Evolutionary conservation across 805 yeast species (phyloP).

Genomic region (Candida taoyuanica): DNA sequence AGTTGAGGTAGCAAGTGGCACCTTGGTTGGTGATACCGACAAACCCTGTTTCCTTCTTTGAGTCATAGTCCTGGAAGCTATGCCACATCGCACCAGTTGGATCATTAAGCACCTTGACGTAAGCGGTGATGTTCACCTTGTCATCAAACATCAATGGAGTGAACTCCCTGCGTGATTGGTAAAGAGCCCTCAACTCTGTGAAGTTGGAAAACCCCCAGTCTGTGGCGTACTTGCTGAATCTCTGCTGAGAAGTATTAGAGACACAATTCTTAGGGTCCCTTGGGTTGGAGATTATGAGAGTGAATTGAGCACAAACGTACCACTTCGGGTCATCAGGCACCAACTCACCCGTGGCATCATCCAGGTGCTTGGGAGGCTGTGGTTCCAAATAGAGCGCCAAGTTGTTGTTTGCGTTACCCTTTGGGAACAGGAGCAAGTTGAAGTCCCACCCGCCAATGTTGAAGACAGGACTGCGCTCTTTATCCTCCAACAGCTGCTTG

Average conservation of each 20-base stretch:
- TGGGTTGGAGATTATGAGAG: conserved; percentile 81
- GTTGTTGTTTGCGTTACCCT: conserved; percentile 56
- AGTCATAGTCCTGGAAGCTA: conserved; percentile 76
- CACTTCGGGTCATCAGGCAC: conserved; percentile 47
- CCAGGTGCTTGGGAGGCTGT: conserved; percentile 30
- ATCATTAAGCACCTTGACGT: conserved; percentile 74
- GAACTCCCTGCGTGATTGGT: conserved; percentile 26
- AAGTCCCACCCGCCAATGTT: conserved; percentile 60
- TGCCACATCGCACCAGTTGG: conserved; percentile 95
- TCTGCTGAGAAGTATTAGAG: conserved; percentile 63
- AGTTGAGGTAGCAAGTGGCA: conserved; percentile 95
- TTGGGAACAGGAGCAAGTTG: conserved; percentile 73
- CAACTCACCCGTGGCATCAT: conserved; percentile 27
- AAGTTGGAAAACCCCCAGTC: conserved; percentile 97
- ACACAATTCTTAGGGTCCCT: conserved; percentile 56
- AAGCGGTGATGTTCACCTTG: conserved; percentile 66
- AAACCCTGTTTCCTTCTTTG: conserved; percentile 81
- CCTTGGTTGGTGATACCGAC: conserved; percentile 96
- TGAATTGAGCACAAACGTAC: conserved; percentile 91
- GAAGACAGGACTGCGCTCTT: conserved; percentile 39
- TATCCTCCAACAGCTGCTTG: conserved; percentile 24
- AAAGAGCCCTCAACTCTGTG: conserved; percentile 44
- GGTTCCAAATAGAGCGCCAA: conserved; percentile 83
- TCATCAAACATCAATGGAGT: conserved; percentile 44
- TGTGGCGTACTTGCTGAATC: conserved; percentile 69